phyloP scores from a whole-genome alignment of 148 eudicot genomes.

The Rhododendron vialii region DNA sequence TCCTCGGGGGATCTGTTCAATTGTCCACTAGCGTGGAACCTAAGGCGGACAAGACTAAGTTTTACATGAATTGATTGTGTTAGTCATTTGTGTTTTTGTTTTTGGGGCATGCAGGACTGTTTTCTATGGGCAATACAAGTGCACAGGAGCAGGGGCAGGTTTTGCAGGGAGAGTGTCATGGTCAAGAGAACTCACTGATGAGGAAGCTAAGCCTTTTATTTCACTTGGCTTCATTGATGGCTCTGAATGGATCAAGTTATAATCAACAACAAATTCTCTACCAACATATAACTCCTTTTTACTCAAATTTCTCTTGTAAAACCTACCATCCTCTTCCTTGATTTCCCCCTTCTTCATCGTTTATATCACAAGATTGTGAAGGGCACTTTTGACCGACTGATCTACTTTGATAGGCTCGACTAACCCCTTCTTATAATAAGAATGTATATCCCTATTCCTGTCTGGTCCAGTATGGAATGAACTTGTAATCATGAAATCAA shows the following conservation, averaged over 20 bases:
- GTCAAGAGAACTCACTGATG: constrained; percentile 85
- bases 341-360: neutral
- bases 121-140: constrained; percentile 92
- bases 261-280: neutral
- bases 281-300: neutral
- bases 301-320: neutral
- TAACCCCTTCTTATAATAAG: too few relatives aligned
- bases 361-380: neutral
- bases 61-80: neutral
- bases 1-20: neutral
- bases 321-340: neutral
- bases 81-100: neutral
- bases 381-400: neutral
- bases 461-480: too few relatives aligned
- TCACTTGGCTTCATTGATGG: constrained; percentile 88
- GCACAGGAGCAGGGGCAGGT: constrained; percentile 80
- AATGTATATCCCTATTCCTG: too few relatives aligned
- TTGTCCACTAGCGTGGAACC: neutral
- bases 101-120: constrained; percentile 58
- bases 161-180: constrained; percentile 91
- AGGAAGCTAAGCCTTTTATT: constrained; percentile 89
- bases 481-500: too few relatives aligned
- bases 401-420: too few relatives aligned
- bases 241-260: constrained; percentile 69
- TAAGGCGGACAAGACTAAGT: neutral